Base-by-base conservation (phyloP, 2,329 filamentous ascomycete species). In the Fonsecaea pugnacius region DNA sequence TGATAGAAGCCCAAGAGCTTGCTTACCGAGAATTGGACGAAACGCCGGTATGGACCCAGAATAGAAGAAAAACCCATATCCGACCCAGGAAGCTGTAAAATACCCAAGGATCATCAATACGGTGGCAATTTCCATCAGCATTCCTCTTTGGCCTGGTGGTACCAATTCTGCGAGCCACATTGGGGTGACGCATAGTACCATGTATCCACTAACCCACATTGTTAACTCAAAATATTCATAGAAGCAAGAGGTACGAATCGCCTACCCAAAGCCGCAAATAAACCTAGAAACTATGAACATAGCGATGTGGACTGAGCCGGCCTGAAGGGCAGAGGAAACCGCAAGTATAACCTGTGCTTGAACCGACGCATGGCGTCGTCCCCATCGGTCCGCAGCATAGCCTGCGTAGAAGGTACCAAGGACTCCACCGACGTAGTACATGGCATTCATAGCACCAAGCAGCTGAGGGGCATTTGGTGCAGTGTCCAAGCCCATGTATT, bases 41-140 rank as follows among this genome's bases (percentile, higher is more conserved):
- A 63, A 36, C 75, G 71, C 53, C 46, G 65, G 12, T 70, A 56
- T 27, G 16, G 32, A n/a, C 53, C 33, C 9, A 16, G 4, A 38
- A 38, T 52, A 64, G 56, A 55, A 60, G 56, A 46, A 64, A 46
- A 64, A 65, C 38, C 58, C 63, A 50, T 59, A 43, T 14, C 63
- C 63, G 2, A 66, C 56, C 33, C 43, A 62, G 14, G 30, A 27
- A 18, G 55, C 58, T 12, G 54, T 9, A 7, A 46, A 50, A 55
- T 61, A 54, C 9, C 48, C 58, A 27, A 61, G 32, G 27, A 32
- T 43, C 33, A 38, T 36, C 33, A 55, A 36, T 6, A 46, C 18
- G 12, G 38, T 36, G 50, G 54, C 30, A 3, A 61, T 43, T 4
- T 54, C 35, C 12, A 38, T 46, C 2, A 61, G 24, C 6, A 55